Base-by-base conservation (phyloP, 2,329 filamentous ascomycete genomes). In the Juglanconis sp. region DNA sequence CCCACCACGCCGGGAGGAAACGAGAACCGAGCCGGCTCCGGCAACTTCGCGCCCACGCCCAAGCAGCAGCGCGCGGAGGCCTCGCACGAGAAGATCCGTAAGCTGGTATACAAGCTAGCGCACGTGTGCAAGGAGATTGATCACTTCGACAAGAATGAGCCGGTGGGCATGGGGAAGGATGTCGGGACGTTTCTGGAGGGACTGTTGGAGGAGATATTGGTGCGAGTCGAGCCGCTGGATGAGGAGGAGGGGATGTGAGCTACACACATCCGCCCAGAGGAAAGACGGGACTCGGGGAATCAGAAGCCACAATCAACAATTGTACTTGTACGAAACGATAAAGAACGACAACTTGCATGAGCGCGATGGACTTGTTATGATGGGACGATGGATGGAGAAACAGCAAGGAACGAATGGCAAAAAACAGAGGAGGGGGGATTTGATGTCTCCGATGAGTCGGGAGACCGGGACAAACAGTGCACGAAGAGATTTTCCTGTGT, bases 81-180 rank as follows among this genome's bases (percentile, higher is more conserved):
- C 52, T 87, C 89, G 1, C 93, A 98, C 69, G 92, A 96, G 61
- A 89, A 90, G 72, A 82, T 98, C 47, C 84, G 89, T 65, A 86
- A 87, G 69, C 80, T 96, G 34, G 91, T 96, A 11, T 88, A 88
- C 65, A 96, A 96, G 71, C 82, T 96, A 35, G 89, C 88, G 2
- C 86, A 90, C 62, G 81, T 94, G 31, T 96, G 96, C 74, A 89
- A 88, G 70, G 92, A 96, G 72, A 92, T 99, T 69, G 94, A 99
- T 73, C 84, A 89, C 64, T 90, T 88, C 74, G 95, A 99, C 74
- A 89, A 89, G 72, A 85, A 87, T 48, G 90, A 92, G 67, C 91
- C 92, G 5, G 92, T 98, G 10, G 92, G 92, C 1, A 97, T 98
- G 94, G 94, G 92, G 0, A 88, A 91, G 49, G 93, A 94, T 32